A percentile compares a stretch with the other conserved stretches of the same genome.
Conservation (phyloP, 805 yeast species). For the Nakazawaea siamensis region DNA sequence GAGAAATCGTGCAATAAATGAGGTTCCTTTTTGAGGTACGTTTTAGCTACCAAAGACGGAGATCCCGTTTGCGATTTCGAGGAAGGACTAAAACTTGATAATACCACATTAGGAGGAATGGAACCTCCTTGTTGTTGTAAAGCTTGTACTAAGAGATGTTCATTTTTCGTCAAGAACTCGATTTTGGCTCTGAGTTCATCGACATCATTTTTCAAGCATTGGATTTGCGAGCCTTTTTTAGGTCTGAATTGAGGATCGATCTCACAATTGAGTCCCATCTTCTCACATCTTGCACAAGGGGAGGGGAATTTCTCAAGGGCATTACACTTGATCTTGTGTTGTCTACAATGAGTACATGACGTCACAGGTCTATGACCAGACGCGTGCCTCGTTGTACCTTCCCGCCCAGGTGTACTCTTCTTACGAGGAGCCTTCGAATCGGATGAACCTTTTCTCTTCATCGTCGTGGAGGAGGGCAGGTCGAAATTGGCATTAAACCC, state of each 20-base stretch:
- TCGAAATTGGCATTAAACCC: no score
- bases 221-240: slow-evolving; percentile 85
- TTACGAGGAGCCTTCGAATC: no score
- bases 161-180: slow-evolving; percentile 58
- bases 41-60: slow-evolving; percentile 25
- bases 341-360: slow-evolving; percentile 90
- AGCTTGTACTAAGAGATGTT: slow-evolving; percentile 58
- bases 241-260: slow-evolving; percentile 91
- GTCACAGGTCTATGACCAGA: slow-evolving; percentile 81
- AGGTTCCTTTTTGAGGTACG: slow-evolving; percentile 37
- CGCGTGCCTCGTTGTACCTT: slow-evolving; percentile 13
- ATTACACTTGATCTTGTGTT: slow-evolving; percentile 88
- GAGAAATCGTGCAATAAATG: slow-evolving; percentile 28
- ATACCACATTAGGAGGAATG: slow-evolving; percentile 3
- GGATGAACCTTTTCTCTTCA: no score
- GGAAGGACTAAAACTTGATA: slow-evolving; percentile 14
- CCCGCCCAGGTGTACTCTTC: no score
- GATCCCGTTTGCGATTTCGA: slow-evolving; percentile 6
- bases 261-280: slow-evolving; percentile 74
- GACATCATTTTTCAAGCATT: slow-evolving; percentile 74
- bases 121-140: slow-evolving; percentile 19
- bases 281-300: slow-evolving; percentile 77
- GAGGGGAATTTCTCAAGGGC: slow-evolving; percentile 77
- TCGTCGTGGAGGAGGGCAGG: no score
- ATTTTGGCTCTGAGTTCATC: slow-evolving; percentile 71